Base-by-base conservation (phyloP, 2,329 filamentous ascomycete species). In the Simplicillium aogashimaense region DNA sequence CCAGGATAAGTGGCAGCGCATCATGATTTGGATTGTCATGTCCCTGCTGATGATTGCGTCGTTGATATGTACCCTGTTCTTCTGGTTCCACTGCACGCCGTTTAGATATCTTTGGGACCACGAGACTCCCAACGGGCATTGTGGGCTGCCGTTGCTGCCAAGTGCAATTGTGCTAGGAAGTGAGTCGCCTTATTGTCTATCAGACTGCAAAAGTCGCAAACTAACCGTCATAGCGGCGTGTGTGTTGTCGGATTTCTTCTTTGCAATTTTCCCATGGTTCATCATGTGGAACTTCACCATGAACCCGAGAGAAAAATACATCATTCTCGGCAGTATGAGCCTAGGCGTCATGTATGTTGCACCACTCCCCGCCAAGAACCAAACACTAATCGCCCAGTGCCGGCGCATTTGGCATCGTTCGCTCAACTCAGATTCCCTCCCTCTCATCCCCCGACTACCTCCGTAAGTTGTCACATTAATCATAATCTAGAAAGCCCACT, bases 251-350 rank as follows among this genome's bases (percentile, higher is more conserved):
- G 63, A 66, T 43, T 61, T 66, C 37, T 60, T 60, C 37, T 64
- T 60, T 7, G 61, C 61, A 35, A 41, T 54, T 0, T 63, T 67
- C 4, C 66, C 66, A 0, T 69, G 66, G 64, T 52, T 64, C 1
- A 54, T 69, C 7, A 58, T 69, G 16, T 67, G 65, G 62, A 56
- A 58, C 0, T 43, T 69, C 7, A 60, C 64, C 28, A 69, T 69
- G 63, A 60, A 61, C 12, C 57, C 50, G n/a, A 55, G 62, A 13
- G 65, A 70, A 33, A 69, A 67, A 49, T 54, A 66, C 17, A 54
- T 65, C n/a, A 58, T 69, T 8, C 57, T 63, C 1, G 48, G 53
- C 15, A 61, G 64, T 38, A 58, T 69, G 34, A 68, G 65, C 35
- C 45, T 67, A 3, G 65, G 65, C 5, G 46, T 67, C 5, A 59